Base-by-base conservation (phyloP, 306 rosid genomes). In the Macrotyloma uniflorum region DNA sequence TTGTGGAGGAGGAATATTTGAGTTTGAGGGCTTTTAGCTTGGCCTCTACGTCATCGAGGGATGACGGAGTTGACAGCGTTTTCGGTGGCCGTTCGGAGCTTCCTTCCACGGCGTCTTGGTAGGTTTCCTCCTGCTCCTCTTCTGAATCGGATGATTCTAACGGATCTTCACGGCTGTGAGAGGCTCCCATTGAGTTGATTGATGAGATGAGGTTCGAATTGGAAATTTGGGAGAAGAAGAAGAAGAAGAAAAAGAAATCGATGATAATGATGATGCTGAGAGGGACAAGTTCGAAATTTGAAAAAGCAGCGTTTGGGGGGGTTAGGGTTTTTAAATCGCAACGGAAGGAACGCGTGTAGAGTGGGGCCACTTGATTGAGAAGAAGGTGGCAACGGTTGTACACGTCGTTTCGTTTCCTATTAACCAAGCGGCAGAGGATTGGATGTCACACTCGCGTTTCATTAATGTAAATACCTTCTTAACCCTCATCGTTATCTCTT, bases 1-100 rank as follows among this genome's bases (percentile, higher is more conserved):
- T 70, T 2, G 88, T 35, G 5, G 95, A 78, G 49, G 70, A 32
- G 10, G 70, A 43, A 82, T 95, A 95, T 78, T 93, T 95, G 62
- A 95, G 93, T 81, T 90, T 90, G 20, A 93, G 86, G 13, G 97
- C 98, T 51, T 82, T 90, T 40, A 95, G 98, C 82, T 84, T 95
- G 5, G 97, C 93, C 38, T 95, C 98, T 6, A 95, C 90, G 10
- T 93, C 90, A 66, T 95, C 97, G 5, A 86, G 46, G 0, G 98
- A 88, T 10, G 97, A 80, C 2, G 97, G 35, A 3, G 47, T 40
- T 40, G 46, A 59, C 67, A 20, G 95, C 20, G 94, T 82, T 76
- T 72, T 77, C 11, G 79, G 49, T 16, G 81, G 76, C 13, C 88
- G 83, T 33, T 89, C 94, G 6, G 95, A 91, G 68, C 22, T 83